Evolutionary conservation across 1,139 yeast genomes (phyloP), one percentile per base, ranked within the genome.

Genomic region (Nakaseomyces nivariensis): DNA sequence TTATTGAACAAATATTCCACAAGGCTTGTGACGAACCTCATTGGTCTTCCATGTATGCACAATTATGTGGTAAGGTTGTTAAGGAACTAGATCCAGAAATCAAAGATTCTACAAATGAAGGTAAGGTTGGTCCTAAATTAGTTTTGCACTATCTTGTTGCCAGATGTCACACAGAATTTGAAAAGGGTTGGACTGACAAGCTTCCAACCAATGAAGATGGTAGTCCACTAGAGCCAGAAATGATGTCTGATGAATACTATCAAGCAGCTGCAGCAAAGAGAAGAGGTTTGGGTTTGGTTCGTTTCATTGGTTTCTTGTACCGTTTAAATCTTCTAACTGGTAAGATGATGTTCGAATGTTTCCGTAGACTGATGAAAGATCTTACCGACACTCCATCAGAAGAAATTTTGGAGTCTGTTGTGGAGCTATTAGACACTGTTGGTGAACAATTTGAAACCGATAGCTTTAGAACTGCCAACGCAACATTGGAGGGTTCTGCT

Each of bases 11-110:
- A 51, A 85, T 95, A 0, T 92, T 90, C 71, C 94, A 90, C 56
- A 92, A 92, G 72, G 98, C 98, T 24, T 85, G 94, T 68, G 98
- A 92, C 68, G 98, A 92, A 72, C 95, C 97, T 44, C 92, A 88
- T 69, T 92, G 97, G 97, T 87, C 96, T 38, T 79, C 84, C 49
- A 88, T 92, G 89, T 92, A 92, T 68, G 97, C 97, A n/a, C 84
- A 83, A 62, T 85, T 90, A 74, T 88, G 96, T 72, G 84, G 85
- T 56, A 83, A 83, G 68, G 77, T 89, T 75, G 81, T 85, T 62
- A 78, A 80, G 53, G 75, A 73, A 45, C 77, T 88, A 51, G 77
- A 82, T 47, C 78, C 78, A 32, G 90, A 82, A 51, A 79, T 89
- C 56, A 72, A 73, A 51, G 92, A 86, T 60, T 77, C 73, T 46